Percentiles rank a stretch among this genome's conserved stretches.
phyloP scores from a whole-genome alignment of 768 basidiomycete species.

The Amyloporia xantha region DNA sequence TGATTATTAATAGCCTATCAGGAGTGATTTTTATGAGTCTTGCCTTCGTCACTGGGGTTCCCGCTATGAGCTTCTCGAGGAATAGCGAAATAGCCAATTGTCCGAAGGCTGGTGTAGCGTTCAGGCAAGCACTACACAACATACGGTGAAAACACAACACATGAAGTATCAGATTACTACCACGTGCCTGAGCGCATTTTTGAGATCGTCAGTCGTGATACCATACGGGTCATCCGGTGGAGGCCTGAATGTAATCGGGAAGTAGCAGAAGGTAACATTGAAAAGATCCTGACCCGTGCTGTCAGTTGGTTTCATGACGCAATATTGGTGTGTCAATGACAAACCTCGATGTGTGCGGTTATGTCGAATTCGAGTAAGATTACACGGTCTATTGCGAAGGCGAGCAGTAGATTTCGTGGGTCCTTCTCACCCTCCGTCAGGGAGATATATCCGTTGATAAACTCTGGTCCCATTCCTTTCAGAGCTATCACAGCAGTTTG shows the following conservation, averaged over 20 bases:
- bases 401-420: slow-evolving; percentile 85
- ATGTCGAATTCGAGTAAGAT: slow-evolving; percentile 87
- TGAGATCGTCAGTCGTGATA: slow-evolving; percentile 84
- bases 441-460: slow-evolving; percentile 66
- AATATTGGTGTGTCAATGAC: slow-evolving; percentile 15
- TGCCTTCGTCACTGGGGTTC: slow-evolving; percentile 80
- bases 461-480: slow-evolving; percentile 63
- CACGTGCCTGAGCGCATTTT: slow-evolving; percentile 54
- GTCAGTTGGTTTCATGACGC: background rate
- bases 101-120: slow-evolving; percentile 77
- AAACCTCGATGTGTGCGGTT: slow-evolving; percentile 66
- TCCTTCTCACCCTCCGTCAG: slow-evolving; percentile 97
- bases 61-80: slow-evolving; percentile 84
- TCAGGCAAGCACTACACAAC: slow-evolving; percentile 57
- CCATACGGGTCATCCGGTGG: slow-evolving; percentile 92
- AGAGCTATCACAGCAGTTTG: slow-evolving; percentile 40
- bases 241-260: slow-evolving; percentile 94
- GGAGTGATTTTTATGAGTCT: slow-evolving; percentile 3
- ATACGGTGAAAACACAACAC: too few relatives aligned
- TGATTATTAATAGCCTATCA: background rate
- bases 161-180: too few relatives aligned
- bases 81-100: slow-evolving; percentile 81
- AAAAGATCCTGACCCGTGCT: slow-evolving; percentile 61
- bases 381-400: slow-evolving; percentile 84
- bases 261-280: slow-evolving; percentile 96